A percentile compares a stretch with the other conserved stretches of the same genome.
These are phyloP conservation scores for Sporothrix protearum DNA, from an alignment of 2,329 filamentous ascomycete species.

Conservation along the genomic window DNA sequence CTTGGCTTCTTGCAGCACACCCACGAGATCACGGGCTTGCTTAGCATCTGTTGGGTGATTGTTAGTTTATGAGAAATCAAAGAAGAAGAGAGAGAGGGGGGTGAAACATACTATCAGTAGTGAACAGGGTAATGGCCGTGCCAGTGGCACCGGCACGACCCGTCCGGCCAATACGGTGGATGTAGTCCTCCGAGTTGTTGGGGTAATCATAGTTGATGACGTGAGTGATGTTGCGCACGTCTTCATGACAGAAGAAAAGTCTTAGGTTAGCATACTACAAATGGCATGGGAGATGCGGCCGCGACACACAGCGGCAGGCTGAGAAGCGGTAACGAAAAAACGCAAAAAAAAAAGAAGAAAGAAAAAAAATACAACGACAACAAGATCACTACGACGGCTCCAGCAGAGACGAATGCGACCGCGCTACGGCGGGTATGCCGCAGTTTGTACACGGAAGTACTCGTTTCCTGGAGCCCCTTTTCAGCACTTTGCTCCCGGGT, in stretches of 20 bases:
- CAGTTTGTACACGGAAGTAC: constrained; percentile 41
- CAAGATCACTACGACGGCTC: constrained; percentile 55
- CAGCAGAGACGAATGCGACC: constrained; percentile 49
- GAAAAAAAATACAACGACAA: constrained; percentile 37
- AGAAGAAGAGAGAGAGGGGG: not conserved
- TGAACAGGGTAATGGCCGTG: constrained; percentile 97
- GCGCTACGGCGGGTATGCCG: constrained; percentile 16
- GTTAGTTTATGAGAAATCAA: not conserved
- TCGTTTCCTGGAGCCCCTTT: constrained; percentile 47
- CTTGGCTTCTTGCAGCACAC: constrained; percentile 91
- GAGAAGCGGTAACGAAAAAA: not conserved
- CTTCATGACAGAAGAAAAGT: constrained; percentile 58
- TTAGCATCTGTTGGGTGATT: constrained; percentile 62
- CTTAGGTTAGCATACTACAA: constrained; percentile 71
- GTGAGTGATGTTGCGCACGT: constrained; percentile 99
- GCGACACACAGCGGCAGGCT: not conserved
- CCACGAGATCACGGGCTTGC: constrained; percentile 94
- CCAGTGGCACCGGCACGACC: constrained; percentile 91
- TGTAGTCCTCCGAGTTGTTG: constrained; percentile 98
- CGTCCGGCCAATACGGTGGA: constrained; percentile 94
- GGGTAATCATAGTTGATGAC: constrained; percentile 99
- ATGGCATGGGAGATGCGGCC: constrained; percentile 25
- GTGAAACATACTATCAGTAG: constrained; percentile 85
- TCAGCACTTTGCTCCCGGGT: constrained; percentile 52
- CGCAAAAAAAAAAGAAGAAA: not conserved